These are phyloP conservation scores for Aspergillus indologenus DNA, from an alignment of 495 filamentous ascomycete species.

Conservation along the genomic window DNA sequence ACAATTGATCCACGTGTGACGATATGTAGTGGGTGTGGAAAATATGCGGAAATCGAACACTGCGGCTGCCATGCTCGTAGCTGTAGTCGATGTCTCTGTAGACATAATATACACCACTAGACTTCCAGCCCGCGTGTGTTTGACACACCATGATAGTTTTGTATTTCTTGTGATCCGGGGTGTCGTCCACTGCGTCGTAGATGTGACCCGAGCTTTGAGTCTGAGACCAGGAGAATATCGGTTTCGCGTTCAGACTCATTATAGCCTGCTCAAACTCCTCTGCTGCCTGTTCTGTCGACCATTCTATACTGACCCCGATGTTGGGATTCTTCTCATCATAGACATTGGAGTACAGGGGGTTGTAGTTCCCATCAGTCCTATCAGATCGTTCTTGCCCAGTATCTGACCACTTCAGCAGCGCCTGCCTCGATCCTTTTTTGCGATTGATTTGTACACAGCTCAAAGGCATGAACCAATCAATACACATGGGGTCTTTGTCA, in stretches of 20 bases:
- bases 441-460: slow-evolving; percentile 35
- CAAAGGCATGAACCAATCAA: slow-evolving; percentile 39
- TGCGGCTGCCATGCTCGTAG: slow-evolving; percentile 26
- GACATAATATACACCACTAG: slow-evolving; percentile 32
- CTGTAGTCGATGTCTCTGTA: slow-evolving; percentile 35
- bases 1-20: slow-evolving; percentile 36
- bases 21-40: slow-evolving; percentile 41
- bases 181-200: slow-evolving; percentile 35
- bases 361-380: slow-evolving; percentile 38
- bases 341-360: slow-evolving; percentile 33
- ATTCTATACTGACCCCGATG: slow-evolving; percentile 31
- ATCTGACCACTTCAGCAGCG: slow-evolving; percentile 44
- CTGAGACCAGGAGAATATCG: slow-evolving; percentile 28
- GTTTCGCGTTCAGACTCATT: slow-evolving; percentile 22
- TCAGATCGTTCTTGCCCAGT: slow-evolving; percentile 32
- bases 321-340: slow-evolving; percentile 39
- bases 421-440: slow-evolving; percentile 26
- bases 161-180: slow-evolving; percentile 35
- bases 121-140: slow-evolving; percentile 29
- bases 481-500: slow-evolving; percentile 32
- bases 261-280: slow-evolving; percentile 33
- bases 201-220: slow-evolving; percentile 27
- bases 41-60: slow-evolving; percentile 29
- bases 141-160: slow-evolving; percentile 31
- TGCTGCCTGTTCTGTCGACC: slow-evolving; percentile 26